Evolutionary conservation across 2,329 filamentous ascomycete species (phyloP).

Genomic region (Colletotrichum nymphaeae): DNA sequence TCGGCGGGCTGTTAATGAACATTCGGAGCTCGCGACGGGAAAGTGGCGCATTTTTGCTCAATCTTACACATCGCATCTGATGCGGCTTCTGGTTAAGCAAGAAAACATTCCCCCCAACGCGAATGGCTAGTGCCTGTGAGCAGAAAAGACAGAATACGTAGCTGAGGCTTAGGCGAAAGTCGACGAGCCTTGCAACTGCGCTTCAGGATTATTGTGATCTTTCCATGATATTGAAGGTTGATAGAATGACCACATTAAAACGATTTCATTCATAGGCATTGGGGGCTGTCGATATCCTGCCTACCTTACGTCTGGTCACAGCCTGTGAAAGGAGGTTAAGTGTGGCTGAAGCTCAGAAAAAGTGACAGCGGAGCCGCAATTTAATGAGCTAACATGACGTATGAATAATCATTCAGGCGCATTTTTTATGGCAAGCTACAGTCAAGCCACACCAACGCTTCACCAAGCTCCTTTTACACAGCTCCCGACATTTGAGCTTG

Average conservation of each 20-base stretch:
- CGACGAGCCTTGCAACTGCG: background rate
- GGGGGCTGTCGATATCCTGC: background rate
- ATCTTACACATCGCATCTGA: too few relatives aligned
- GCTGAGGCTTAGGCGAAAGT: background rate
- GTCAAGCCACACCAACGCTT: conserved; percentile 26
- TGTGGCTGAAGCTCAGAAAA: conserved; percentile 30
- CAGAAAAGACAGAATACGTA: background rate
- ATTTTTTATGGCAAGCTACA: conserved; percentile 2
- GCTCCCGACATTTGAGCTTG: background rate
- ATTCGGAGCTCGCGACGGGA: background rate
- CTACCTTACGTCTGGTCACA: conserved; percentile 7
- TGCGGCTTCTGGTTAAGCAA: background rate
- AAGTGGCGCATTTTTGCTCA: background rate
- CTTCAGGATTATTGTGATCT: background rate
- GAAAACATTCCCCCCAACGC: background rate
- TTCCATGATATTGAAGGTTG: background rate
- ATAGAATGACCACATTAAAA: background rate
- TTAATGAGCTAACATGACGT: conserved; percentile 29
- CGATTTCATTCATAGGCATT: background rate
- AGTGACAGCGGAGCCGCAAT: conserved; percentile 28
- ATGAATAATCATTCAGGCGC: conserved; percentile 5
- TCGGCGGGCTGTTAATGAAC: background rate
- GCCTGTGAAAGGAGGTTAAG: background rate
- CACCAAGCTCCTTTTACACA: background rate
- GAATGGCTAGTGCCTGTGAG: background rate